Percentiles rank a stretch among this genome's conserved stretches.
Evolutionary conservation across 805 yeast genomes (phyloP).

Genomic region (Candida peoriensis): DNA sequence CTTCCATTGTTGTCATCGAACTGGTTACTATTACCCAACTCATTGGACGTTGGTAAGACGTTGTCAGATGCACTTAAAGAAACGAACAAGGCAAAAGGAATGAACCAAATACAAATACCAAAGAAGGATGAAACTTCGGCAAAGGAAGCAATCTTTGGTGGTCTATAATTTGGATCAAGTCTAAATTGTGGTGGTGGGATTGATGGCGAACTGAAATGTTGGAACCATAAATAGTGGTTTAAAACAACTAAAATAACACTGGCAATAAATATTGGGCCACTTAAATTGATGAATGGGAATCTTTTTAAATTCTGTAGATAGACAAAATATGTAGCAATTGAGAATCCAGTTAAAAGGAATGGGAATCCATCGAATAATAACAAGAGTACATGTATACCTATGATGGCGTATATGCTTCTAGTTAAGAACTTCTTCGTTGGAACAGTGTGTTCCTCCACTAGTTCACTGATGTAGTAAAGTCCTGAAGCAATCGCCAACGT

Average conservation of each 20-base stretch:
- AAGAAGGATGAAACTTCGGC: slow-evolving; percentile 93
- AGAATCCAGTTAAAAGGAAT: slow-evolving; percentile 55
- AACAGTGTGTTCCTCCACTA: slow-evolving; percentile 90
- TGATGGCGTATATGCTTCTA: slow-evolving; percentile 58
- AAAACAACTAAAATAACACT: slow-evolving; percentile 69
- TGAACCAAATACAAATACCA: slow-evolving; percentile 89
- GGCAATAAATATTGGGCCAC: slow-evolving; percentile 63
- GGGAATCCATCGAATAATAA: slow-evolving; percentile 79
- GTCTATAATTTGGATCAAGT: slow-evolving; percentile 50
- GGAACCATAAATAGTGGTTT: slow-evolving; percentile 90
- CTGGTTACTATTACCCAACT: slow-evolving; percentile 21
- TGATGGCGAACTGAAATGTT: slow-evolving; percentile 67
- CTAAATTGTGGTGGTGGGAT: slow-evolving; percentile 61
- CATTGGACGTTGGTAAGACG: slow-evolving; percentile 56
- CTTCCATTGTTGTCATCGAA: slow-evolving; percentile 30
- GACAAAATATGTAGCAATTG: slow-evolving; percentile 64
- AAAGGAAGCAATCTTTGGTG: slow-evolving; percentile 73
- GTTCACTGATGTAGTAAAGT: slow-evolving; percentile 81
- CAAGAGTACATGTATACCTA: slow-evolving; percentile 49
- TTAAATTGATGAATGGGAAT: slow-evolving; percentile 79
- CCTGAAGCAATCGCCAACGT: slow-evolving; percentile 83
- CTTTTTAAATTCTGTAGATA: slow-evolving; percentile 72
- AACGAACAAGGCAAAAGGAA: slow-evolving; percentile 89
- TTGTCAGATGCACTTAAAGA: slow-evolving; percentile 90
- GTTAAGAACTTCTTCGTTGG: slow-evolving; percentile 69